Percentiles rank a stretch among this genome's conserved stretches.
Evolutionary conservation across 768 basidiomycete genomes (phyloP).

Genomic region (Tulasnella sp.): DNA sequence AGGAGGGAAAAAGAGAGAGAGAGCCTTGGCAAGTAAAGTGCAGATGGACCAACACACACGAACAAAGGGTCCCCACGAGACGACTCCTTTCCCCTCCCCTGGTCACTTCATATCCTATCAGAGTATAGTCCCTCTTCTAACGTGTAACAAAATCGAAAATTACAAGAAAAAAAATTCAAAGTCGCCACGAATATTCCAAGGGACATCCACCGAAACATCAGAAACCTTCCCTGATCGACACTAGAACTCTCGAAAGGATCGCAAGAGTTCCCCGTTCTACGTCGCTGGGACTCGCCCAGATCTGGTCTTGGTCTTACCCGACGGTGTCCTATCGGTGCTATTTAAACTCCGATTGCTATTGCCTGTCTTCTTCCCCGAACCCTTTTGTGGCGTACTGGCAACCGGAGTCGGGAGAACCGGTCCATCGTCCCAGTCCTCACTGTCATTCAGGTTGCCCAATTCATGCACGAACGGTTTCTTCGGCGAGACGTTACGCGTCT

Average conservation of each 20-base stretch:
- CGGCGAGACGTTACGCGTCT: not conserved
- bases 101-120: not conserved
- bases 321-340: not conserved
- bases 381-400: not conserved
- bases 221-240: not conserved
- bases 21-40: not conserved
- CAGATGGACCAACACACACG: conserved; percentile 10
- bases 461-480: not conserved
- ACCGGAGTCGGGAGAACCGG: conserved; percentile 6
- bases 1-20: not conserved
- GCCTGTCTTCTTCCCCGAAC: conserved; percentile 1
- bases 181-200: too few species aligned
- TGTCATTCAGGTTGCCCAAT: conserved; percentile 5
- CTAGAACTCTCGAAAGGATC: not conserved
- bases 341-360: not conserved
- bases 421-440: conserved; percentile 5
- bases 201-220: not conserved
- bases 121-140: not conserved
- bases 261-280: not conserved
- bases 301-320: not conserved
- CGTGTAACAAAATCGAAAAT: too few species aligned
- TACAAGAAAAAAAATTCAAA: not conserved
- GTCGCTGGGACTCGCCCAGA: not conserved
- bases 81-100: conserved; percentile 3
- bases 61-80: conserved; percentile 10